Evolutionary conservation across 495 filamentous ascomycete genomes (phyloP).

Genomic region (Jackrogersella multiformis): DNA sequence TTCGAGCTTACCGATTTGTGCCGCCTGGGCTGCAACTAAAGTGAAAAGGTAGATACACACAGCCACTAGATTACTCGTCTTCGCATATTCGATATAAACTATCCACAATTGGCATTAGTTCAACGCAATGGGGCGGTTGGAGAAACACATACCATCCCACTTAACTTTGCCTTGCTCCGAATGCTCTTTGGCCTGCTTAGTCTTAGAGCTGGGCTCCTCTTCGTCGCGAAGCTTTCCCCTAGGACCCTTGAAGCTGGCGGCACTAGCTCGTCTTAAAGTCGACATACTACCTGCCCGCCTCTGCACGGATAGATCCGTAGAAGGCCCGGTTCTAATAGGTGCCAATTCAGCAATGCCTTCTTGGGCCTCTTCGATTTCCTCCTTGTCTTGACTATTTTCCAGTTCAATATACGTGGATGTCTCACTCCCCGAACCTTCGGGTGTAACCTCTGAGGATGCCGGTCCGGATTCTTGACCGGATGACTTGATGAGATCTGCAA

Average conservation of each 20-base stretch:
- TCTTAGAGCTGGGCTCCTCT: slow-evolving; percentile 75
- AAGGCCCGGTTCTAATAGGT: slow-evolving; percentile 69
- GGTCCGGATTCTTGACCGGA: slow-evolving; percentile 62
- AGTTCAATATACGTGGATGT: slow-evolving; percentile 68
- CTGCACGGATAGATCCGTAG: slow-evolving; percentile 43
- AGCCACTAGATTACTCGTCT: slow-evolving; percentile 87
- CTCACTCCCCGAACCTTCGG: slow-evolving; percentile 63
- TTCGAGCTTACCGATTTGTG: slow-evolving; percentile 67
- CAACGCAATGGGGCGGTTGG: no score
- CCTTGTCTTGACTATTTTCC: slow-evolving; percentile 57
- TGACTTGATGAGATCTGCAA: slow-evolving; percentile 84
- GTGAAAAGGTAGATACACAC: slow-evolving; percentile 83
- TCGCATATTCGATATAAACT: slow-evolving; percentile 89
- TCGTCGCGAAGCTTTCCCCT: slow-evolving; percentile 85
- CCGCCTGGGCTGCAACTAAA: slow-evolving; percentile 80
- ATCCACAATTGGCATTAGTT: slow-evolving; percentile 34
- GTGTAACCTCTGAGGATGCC: slow-evolving; percentile 46
- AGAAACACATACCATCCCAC: slow-evolving; percentile 69
- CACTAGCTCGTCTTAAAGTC: slow-evolving; percentile 88
- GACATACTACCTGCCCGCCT: slow-evolving; percentile 71
- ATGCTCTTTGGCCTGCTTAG: slow-evolving; percentile 85
- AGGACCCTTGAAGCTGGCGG: slow-evolving; percentile 87
- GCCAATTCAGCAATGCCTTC: slow-evolving; percentile 73
- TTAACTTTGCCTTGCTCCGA: slow-evolving; percentile 96
- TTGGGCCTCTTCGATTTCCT: slow-evolving; percentile 76